These are phyloP conservation scores for Ogataea pilisensis DNA, from an alignment of 805 yeast genomes.

Conservation along the genomic window DNA sequence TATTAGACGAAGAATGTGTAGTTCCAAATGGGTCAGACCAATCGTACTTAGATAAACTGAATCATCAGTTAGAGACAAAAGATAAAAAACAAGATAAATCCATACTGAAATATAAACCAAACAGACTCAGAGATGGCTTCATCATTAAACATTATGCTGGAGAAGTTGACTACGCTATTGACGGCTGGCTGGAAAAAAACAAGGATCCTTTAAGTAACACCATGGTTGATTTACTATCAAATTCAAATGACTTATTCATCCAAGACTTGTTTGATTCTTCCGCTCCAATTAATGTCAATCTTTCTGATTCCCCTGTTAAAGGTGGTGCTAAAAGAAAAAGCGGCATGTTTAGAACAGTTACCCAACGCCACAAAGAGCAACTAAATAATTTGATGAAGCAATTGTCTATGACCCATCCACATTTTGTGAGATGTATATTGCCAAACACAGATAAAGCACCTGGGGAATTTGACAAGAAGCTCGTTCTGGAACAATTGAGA, in stretches of 20 bases:
- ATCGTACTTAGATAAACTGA: slow-evolving; percentile 77
- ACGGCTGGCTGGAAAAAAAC: slow-evolving; percentile 92
- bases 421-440: slow-evolving; percentile 91
- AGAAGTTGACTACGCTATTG: slow-evolving; percentile 86
- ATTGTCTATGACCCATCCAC: slow-evolving; percentile 81
- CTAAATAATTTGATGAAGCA: slow-evolving; percentile 66
- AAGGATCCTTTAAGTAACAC: slow-evolving; percentile 88
- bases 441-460: slow-evolving; percentile 81
- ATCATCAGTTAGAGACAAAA: slow-evolving; percentile 55
- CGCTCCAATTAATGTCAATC: slow-evolving; percentile 18
- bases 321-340: slow-evolving; percentile 23
- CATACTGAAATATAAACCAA: slow-evolving; percentile 57
- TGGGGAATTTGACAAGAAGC: slow-evolving; percentile 60
- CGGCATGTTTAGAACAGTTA: slow-evolving; percentile 67
- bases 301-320: slow-evolving; percentile 30
- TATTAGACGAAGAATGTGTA: slow-evolving; percentile 91
- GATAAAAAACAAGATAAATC: slow-evolving; percentile 19
- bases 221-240: slow-evolving; percentile 54
- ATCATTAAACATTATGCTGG: slow-evolving; percentile 93
- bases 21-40: slow-evolving; percentile 86
- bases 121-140: slow-evolving; percentile 73
- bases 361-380: slow-evolving; percentile 87
- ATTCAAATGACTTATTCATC: slow-evolving; percentile 56
- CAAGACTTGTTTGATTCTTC: slow-evolving; percentile 44
- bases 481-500: slow-evolving; percentile 84